Base-by-base conservation (phyloP, 331 rosid species). In the Phaseolus coccineus region DNA sequence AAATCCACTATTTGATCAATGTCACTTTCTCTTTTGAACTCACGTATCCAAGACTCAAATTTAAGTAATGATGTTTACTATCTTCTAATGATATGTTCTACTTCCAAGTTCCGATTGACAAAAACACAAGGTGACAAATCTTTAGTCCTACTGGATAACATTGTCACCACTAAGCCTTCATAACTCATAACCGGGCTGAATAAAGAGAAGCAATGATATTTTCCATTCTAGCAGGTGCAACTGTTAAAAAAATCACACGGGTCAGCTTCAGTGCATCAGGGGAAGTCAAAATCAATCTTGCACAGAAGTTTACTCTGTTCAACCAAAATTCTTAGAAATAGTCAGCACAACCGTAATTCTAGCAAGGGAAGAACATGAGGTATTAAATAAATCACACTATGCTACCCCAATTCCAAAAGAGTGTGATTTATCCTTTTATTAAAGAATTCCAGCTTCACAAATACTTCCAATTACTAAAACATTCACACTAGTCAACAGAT, bases 391-490 rank as follows among this genome's bases (percentile, higher is more conserved):
- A 55, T 12, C 27, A 25, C 33, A 63, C 30, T n/a, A 11, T 50
- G 48, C 31, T 28, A 16, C 28, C 28, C 40, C 61, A 52, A 63
- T 52, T 63, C 5, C 47, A 42, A n/a, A 74, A 59, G 73, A 13
- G 42, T 16, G 42, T 2, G 47, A 33, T 8, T 35, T 4, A 33
- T 74, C 66, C 77, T 16, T 65, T 6, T 8, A 40, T 62, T 63
- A 52, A 69, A 69, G 58, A 75, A 75, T 69, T 44, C 51, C 61
- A 84, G 64, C 39, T 64, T 33, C 59, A 25, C 10, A 77, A 84
- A 25, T 65, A 50, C 69, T 63, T 37, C 75, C 27, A 25, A 61
- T 22, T 39, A 56, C 52, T 16, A n/a, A n/a, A 39, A 47, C 55
- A 53, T 1, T 80, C 67, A 46, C 3, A 40, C 14, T 4, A 62